Percentiles rank a stretch among this genome's conserved stretches.
Evolutionary conservation across 371 early-diverging fungal species (phyloP).

Genomic region (Mortierella sp.): DNA sequence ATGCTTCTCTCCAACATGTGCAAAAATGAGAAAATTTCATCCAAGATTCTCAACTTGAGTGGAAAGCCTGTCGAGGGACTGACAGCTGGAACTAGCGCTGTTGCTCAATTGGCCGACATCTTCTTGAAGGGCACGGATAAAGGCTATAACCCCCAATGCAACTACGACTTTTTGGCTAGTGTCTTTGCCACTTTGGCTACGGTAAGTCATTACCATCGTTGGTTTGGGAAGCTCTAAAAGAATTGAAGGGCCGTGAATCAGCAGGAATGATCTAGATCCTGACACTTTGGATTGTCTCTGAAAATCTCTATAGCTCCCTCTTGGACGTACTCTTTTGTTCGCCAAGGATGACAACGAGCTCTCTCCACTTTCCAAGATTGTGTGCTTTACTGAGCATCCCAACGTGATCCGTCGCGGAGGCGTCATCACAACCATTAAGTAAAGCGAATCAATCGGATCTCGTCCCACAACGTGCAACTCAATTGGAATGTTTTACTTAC

Average conservation of each 20-base stretch:
- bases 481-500: neutral
- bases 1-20: slow-evolving; percentile 96
- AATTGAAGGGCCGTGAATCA: neutral
- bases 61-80: slow-evolving; percentile 62
- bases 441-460: slow-evolving; percentile 16
- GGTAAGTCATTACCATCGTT: slow-evolving; percentile 54
- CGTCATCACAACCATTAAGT: slow-evolving; percentile 87
- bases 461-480: neutral
- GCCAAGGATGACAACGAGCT: slow-evolving; percentile 64
- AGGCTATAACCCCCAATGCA: slow-evolving; percentile 85
- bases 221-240: neutral
- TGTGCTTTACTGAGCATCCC: slow-evolving; percentile 87
- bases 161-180: slow-evolving; percentile 88
- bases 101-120: slow-evolving; percentile 90
- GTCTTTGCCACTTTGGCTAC: slow-evolving; percentile 93
- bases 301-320: slow-evolving; percentile 60
- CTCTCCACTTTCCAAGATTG: slow-evolving; percentile 85
- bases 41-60: slow-evolving; percentile 64
- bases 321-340: slow-evolving; percentile 82
- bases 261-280: neutral
- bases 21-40: slow-evolving; percentile 73
- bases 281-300: neutral
- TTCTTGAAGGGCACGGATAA: slow-evolving; percentile 86
- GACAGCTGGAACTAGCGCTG: slow-evolving; percentile 59
- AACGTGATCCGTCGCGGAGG: slow-evolving; percentile 91